These are phyloP conservation scores for Halophytophthora polymorphica DNA, from an alignment of 352 stramenopile species.

Conservation along the genomic window DNA sequence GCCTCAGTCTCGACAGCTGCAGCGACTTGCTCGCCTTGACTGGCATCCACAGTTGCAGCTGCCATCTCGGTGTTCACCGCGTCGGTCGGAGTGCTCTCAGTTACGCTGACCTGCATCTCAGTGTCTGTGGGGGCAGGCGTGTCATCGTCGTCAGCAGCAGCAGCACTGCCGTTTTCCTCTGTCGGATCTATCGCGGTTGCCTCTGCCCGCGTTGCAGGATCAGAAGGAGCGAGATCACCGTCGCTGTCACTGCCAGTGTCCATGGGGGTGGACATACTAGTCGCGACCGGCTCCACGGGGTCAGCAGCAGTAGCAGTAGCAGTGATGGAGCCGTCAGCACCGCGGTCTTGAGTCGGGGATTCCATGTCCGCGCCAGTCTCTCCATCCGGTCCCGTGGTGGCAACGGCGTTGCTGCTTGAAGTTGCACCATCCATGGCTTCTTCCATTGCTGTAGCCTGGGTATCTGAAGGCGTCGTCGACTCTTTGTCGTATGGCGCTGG, in stretches of 20 bases:
- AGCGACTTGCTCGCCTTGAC: constrained; percentile 1
- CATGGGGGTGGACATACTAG: too few relatives aligned
- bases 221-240: neutral
- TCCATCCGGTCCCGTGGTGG: neutral
- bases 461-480: constrained; percentile 6
- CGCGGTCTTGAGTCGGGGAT: too few relatives aligned
- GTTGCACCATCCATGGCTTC: neutral
- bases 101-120: neutral
- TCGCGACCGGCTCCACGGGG: too few relatives aligned
- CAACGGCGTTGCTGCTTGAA: too few relatives aligned
- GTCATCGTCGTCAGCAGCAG: neutral
- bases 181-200: neutral
- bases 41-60: constrained; percentile 8
- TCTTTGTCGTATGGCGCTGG: neutral
- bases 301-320: too few relatives aligned
- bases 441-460: constrained; percentile 7
- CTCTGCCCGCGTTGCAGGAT: neutral
- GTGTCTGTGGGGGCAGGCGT: constrained; percentile 3
- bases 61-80: constrained; percentile 11
- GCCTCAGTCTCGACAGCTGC: constrained; percentile 1
- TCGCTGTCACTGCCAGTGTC: neutral
- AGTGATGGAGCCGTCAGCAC: too few relatives aligned
- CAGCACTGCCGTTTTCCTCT: too few relatives aligned
- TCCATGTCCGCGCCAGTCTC: neutral
- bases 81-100: constrained; percentile 6